Percentiles rank a stretch among this genome's conserved stretches.
These are phyloP conservation scores for Aspergillus indologenus DNA, from an alignment of 495 filamentous ascomycete genomes.

Conservation along the genomic window DNA sequence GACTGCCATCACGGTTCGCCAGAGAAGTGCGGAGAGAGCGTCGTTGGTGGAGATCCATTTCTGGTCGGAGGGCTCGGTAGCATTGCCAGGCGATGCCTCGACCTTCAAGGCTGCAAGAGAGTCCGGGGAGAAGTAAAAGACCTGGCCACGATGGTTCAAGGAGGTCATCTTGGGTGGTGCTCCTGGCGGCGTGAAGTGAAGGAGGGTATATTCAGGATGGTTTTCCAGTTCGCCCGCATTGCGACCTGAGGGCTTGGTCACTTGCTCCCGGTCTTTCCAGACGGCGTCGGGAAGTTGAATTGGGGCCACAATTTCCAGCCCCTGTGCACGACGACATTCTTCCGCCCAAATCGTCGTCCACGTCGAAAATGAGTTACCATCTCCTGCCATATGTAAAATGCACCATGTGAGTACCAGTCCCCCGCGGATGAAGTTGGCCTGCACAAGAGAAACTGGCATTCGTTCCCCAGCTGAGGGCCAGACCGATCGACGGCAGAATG, in stretches of 20 bases:
- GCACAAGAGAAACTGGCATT: constrained; percentile 27
- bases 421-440: constrained; percentile 38
- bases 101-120: constrained; percentile 28
- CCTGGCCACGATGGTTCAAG: constrained; percentile 26
- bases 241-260: constrained; percentile 26
- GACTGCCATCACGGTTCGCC: constrained; percentile 38
- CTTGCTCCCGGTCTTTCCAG: constrained; percentile 23
- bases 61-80: constrained; percentile 25
- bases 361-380: constrained; percentile 29
- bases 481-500: constrained; percentile 27
- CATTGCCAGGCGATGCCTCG: constrained; percentile 29
- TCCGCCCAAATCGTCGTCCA: constrained; percentile 37
- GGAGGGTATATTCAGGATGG: constrained; percentile 31
- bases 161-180: constrained; percentile 32
- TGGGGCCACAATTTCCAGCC: constrained; percentile 19
- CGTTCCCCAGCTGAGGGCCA: constrained; percentile 30
- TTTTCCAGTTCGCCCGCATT: constrained; percentile 27
- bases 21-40: constrained; percentile 37
- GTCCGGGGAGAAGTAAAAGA: constrained; percentile 32
- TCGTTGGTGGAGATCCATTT: constrained; percentile 39
- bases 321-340: constrained; percentile 32
- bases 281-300: constrained; percentile 20
- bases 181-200: constrained; percentile 30
- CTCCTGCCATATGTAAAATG: constrained; percentile 34
- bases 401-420: constrained; percentile 26